Percentiles rank a stretch among this genome's conserved stretches.
Evolutionary conservation across 345 rosid genomes (phyloP).

Genomic region (Bruguiera parviflora): DNA sequence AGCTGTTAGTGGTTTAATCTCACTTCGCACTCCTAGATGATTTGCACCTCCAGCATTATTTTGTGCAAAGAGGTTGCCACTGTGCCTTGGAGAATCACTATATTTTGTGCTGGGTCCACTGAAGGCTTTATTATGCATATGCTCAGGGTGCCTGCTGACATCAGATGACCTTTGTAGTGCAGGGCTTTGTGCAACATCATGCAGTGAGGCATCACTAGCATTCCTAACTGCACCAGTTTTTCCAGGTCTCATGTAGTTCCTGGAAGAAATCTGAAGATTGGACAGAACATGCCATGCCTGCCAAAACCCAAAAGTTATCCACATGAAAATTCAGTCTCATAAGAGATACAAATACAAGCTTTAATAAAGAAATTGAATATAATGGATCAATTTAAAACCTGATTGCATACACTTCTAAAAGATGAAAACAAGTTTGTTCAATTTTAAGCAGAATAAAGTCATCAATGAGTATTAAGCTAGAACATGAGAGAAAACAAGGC

Average conservation of each 20-base stretch:
- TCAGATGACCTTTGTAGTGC: slow-evolving; percentile 30
- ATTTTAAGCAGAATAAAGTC: background rate
- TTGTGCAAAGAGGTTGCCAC: slow-evolving; percentile 27
- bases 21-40: slow-evolving; percentile 19
- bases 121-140: slow-evolving; percentile 26
- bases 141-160: slow-evolving; percentile 24
- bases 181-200: slow-evolving; percentile 38
- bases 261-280: slow-evolving; percentile 49
- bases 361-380: background rate
- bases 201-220: slow-evolving; percentile 26
- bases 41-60: slow-evolving; percentile 33
- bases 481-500: background rate
- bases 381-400: background rate
- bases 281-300: slow-evolving; percentile 95
- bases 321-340: too few species aligned
- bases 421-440: background rate
- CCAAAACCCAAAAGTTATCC: slow-evolving; percentile 16
- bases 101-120: slow-evolving; percentile 21
- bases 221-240: slow-evolving; percentile 47
- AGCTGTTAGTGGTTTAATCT: slow-evolving; percentile 28
- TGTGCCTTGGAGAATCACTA: slow-evolving; percentile 31
- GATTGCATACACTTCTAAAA: background rate
- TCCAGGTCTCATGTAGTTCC: slow-evolving; percentile 69
- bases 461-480: background rate
- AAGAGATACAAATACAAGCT: too few species aligned